These are phyloP conservation scores for Vigna reflexopilosa DNA, from an alignment of 306 rosid genomes.

Conservation along the genomic window DNA sequence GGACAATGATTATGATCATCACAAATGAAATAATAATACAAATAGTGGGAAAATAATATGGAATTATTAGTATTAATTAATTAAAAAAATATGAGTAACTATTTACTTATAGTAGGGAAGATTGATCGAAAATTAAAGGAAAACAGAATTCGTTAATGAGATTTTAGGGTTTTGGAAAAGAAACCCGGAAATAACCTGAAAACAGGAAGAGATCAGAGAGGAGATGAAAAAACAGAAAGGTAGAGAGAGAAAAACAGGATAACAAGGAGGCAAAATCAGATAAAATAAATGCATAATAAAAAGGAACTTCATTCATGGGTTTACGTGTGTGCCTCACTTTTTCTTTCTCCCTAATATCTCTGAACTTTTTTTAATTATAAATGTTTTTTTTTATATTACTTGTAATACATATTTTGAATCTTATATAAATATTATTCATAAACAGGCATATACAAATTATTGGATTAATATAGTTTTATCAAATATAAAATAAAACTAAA, in stretches of 20 bases:
- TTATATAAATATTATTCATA: too few relatives aligned
- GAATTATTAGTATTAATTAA: constrained; percentile 5
- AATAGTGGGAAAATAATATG: constrained; percentile 8
- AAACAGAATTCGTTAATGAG: constrained; percentile 13
- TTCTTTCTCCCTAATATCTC: background rate
- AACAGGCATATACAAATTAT: too few relatives aligned
- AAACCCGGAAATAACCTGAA: constrained; percentile 50
- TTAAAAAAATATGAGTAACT: background rate
- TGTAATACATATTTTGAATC: too few relatives aligned
- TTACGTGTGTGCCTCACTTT: constrained; percentile 44
- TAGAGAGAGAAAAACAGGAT: constrained; percentile 49
- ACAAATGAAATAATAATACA: constrained; percentile 31
- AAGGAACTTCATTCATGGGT: background rate
- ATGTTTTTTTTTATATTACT: background rate
- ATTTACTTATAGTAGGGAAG: background rate
- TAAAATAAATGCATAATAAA: background rate
- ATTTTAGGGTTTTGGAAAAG: constrained; percentile 22
- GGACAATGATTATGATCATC: constrained; percentile 1
- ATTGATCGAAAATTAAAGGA: constrained; percentile 33
- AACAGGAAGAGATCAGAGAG: constrained; percentile 49
- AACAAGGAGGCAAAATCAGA: constrained; percentile 39
- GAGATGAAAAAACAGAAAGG: constrained; percentile 37
- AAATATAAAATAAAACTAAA: too few relatives aligned
- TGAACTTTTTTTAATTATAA: background rate
- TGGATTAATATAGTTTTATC: too few relatives aligned